phyloP scores from a whole-genome alignment of 2,329 filamentous ascomycete genomes.

The Davidsoniella australis region DNA sequence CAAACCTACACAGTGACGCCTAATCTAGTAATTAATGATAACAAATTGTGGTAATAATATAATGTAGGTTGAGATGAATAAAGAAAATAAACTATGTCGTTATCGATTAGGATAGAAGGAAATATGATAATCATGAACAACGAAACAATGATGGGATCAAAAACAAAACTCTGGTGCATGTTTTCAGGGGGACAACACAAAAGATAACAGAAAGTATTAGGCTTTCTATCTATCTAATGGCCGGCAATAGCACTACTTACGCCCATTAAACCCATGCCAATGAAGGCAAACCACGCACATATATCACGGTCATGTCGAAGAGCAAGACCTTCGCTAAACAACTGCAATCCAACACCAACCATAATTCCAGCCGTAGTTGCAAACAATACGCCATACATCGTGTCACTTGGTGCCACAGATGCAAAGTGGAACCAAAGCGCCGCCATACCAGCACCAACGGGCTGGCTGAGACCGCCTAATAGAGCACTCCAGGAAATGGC shows the following conservation, averaged over 20 bases:
- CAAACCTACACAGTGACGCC: too few relatives aligned
- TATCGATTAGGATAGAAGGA: too few relatives aligned
- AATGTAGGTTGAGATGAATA: too few relatives aligned
- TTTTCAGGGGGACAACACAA: too few relatives aligned
- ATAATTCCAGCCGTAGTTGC: conserved; percentile 85
- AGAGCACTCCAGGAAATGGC: conserved; percentile 75
- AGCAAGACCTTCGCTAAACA: conserved; percentile 73
- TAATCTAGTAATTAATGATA: too few relatives aligned
- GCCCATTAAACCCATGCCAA: conserved; percentile 77
- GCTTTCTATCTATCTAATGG: conserved; percentile 20
- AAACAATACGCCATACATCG: conserved; percentile 63
- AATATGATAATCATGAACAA: too few relatives aligned
- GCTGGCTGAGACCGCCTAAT: conserved; percentile 74
- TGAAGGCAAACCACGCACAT: conserved; percentile 65
- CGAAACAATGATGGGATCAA: too few relatives aligned
- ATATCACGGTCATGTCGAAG: conserved; percentile 64
- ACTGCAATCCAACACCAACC: conserved; percentile 77
- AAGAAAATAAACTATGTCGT: too few relatives aligned
- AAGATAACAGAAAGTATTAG: neutral
- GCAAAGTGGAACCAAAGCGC: conserved; percentile 72
- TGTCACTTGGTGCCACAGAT: conserved; percentile 2
- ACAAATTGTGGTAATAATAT: too few relatives aligned
- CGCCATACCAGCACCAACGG: conserved; percentile 67
- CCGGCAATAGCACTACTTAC: conserved; percentile 73
- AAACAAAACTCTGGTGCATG: too few relatives aligned